Evolutionary conservation across 305 asterid species (phyloP), one percentile per base, ranked within the genome.

Genomic region (Fraxinus velutina): DNA sequence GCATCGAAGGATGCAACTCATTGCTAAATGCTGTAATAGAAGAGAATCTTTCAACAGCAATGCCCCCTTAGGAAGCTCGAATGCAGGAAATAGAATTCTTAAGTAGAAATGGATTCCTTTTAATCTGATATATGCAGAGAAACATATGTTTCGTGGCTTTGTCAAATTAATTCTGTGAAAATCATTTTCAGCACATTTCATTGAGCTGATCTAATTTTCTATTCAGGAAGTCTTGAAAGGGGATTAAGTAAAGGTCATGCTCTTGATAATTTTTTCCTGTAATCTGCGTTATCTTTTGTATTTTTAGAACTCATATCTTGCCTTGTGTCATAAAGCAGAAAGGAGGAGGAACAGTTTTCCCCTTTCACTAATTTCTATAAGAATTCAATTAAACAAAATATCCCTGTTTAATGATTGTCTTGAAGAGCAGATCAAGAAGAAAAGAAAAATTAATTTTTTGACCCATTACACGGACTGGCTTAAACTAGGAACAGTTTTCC

Each of bases 361-460:
- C 70, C 29, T 27, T 27, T 27, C 6, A 55, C 3, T 57, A 57
- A 57, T 17, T 57, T n/a, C 12, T 19, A 19, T 57, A 57, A 19
- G 3, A 19, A 6, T 57, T 19, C 27, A 17, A 6, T 19, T 17
- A 57, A 19, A 57, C 70, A 57, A 57, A 57, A 57, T 57, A 57
- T 19, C 70, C 70, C 22, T 57, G 70, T 9, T 19, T 50, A 21
- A 19, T 21, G 29, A 57, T 7, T 29, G 13, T 57, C 29, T 55
- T 36, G 30, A 72, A 17, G 52, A 82, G 82, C 79, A 82, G 75
- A 78, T 29, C 68, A 29, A 74, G 70, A 36, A 60, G 62, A 39
- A 78, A 15, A 21, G 21, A 27, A 10, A 2, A 50, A 22, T 72
- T 60, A 52, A 47, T 27, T 64, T 30, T 44, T 44, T 50, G 24